A percentile compares a stretch with the other conserved stretches of the same genome.
Evolutionary conservation across 768 basidiomycete species (phyloP).

Genomic region (Tricholomella constricta): DNA sequence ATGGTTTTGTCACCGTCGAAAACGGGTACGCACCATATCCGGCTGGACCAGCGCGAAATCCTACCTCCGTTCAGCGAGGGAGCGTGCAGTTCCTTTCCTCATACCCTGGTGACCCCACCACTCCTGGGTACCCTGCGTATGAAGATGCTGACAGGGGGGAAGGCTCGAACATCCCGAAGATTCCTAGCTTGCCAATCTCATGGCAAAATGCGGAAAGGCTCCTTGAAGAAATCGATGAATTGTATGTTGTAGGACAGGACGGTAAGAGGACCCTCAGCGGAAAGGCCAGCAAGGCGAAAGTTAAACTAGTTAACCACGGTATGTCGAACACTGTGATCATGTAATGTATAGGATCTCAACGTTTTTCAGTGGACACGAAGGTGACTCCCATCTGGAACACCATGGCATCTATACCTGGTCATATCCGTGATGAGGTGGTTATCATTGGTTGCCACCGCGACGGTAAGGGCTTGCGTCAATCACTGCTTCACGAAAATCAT

Average conservation of each 20-base stretch:
- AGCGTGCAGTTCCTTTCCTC: constrained; percentile 70
- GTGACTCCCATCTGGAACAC: constrained; percentile 92
- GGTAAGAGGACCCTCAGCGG: constrained; percentile 46
- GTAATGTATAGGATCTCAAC: neutral
- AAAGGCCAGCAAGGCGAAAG: constrained; percentile 44
- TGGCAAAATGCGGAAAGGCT: constrained; percentile 80
- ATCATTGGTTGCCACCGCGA: constrained; percentile 89
- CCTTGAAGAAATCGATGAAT: constrained; percentile 53
- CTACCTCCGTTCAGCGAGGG: constrained; percentile 82
- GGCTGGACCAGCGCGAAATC: constrained; percentile 85
- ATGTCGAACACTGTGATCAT: constrained; percentile 2
- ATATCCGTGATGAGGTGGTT: constrained; percentile 82
- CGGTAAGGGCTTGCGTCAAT: constrained; percentile 44
- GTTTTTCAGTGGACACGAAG: constrained; percentile 61
- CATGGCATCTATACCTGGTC: constrained; percentile 81
- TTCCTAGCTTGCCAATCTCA: constrained; percentile 89
- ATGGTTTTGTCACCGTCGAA: constrained; percentile 72
- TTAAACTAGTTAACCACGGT: constrained; percentile 62
- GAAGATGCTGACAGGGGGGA: constrained; percentile 68
- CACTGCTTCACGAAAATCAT: neutral
- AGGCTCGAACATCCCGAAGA: constrained; percentile 63
- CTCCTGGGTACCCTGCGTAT: constrained; percentile 88
- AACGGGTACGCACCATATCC: constrained; percentile 84
- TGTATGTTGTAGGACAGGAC: constrained; percentile 27
- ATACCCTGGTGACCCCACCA: constrained; percentile 81